These are phyloP conservation scores for Dioscorea dumetorum DNA, from an alignment of 106 monocot genomes.

Conservation along the genomic window DNA sequence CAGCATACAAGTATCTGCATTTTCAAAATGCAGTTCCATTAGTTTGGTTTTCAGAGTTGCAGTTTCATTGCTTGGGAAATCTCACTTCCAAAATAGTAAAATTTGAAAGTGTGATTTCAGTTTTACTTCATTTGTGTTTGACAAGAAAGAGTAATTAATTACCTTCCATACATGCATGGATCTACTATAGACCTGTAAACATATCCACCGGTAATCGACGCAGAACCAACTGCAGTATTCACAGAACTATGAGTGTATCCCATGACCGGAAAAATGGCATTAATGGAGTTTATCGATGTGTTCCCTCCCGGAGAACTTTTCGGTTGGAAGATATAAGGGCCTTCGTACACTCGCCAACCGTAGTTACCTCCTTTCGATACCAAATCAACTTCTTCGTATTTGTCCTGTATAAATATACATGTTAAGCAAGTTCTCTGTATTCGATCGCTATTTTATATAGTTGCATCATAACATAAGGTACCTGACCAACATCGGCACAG, in stretches of 20 bases:
- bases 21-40: neutral
- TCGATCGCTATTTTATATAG: too few relatives aligned
- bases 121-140: too few relatives aligned
- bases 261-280: conserved; percentile 73
- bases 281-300: conserved; percentile 37
- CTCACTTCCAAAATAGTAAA: too few relatives aligned
- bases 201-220: conserved; percentile 75
- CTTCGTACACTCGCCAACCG: conserved; percentile 88
- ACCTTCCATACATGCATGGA: conserved; percentile 95
- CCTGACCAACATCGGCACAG: conserved; percentile 91
- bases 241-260: conserved; percentile 62
- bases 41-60: too few relatives aligned
- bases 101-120: too few relatives aligned
- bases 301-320: conserved; percentile 39
- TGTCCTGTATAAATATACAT: conserved; percentile 25
- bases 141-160: neutral
- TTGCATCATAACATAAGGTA: conserved; percentile 3
- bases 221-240: conserved; percentile 47
- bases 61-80: too few relatives aligned
- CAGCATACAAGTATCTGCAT: conserved; percentile 70
- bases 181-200: conserved; percentile 75
- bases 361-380: conserved; percentile 94
- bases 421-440: too few relatives aligned
- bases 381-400: conserved; percentile 89
- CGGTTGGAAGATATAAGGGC: conserved; percentile 42